Evolutionary conservation across 2,329 filamentous ascomycete species (phyloP), one percentile per base, ranked within the genome.

Genomic region (Fusarium continuum): DNA sequence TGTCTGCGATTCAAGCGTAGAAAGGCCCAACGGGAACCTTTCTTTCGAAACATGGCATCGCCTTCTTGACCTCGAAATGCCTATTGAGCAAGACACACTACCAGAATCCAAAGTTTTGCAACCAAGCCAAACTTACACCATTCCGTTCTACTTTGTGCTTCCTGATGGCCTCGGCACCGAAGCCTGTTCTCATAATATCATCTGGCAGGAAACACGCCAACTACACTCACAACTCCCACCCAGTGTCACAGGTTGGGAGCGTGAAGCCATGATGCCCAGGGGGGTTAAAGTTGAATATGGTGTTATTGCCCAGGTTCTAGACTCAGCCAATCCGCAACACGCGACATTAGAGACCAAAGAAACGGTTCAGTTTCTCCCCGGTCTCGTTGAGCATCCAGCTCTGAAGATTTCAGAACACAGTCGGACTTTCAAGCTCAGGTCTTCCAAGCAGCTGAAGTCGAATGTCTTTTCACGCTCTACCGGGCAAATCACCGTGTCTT

Each of bases 11-110:
- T 57, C 51, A 4, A 57, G 54, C 6, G 40, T 57, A 23, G 54
- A 57, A 23, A 34, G 51, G 2, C 51, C 51, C 2, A 56, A 57
- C 11, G 54, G 40, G 2, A 57, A 9, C 13, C 13, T 57, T 1
- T 29, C 51, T 3, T 57, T 57, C 9, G 54, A 57, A 40, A 57
- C 54, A 26, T 57, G 54, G 54, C 54, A 57, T 49, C 51, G 54
- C n/a, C 47, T 57, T 11, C 54, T 57, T 29, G 54, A 57, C 8
- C 23, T 56, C 0, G 23, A 57, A 19, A 57, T 57, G 54, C 54
- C 54, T 14, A 40, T 56, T 20, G 51, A 56, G 2, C n/a, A 29
- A n/a, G 14, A 10, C 6, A 16, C 16, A 22, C 16, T 56, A 3
- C 51, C 40, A 4, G 14, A n/a, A 1, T 20, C 7, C 2, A 56